phyloP scores from a whole-genome alignment of 768 basidiomycete genomes.

The Pulveroboletus sp. region DNA sequence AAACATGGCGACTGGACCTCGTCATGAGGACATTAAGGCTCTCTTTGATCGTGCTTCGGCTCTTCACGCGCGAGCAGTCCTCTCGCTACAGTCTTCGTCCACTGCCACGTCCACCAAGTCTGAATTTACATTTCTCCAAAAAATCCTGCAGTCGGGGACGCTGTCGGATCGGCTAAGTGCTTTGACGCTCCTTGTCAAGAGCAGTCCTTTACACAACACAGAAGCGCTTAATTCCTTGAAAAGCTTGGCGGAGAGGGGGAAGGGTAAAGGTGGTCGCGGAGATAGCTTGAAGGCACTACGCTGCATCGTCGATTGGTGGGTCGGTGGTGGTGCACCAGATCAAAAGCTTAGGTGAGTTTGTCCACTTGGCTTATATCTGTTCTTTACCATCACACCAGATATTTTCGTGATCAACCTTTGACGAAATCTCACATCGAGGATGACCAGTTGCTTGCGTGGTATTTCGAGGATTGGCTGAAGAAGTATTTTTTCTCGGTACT shows the following conservation, averaged over 20 bases:
- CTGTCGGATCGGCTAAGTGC: constrained; percentile 90
- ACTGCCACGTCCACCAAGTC: constrained; percentile 45
- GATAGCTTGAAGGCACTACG: constrained; percentile 87
- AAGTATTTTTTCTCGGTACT: constrained; percentile 92
- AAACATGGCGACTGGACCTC: not conserved
- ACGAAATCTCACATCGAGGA: constrained; percentile 61
- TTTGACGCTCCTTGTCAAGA: constrained; percentile 82
- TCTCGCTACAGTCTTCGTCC: constrained; percentile 49
- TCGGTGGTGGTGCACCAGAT: constrained; percentile 84
- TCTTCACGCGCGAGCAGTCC: constrained; percentile 42
- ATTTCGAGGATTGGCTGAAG: constrained; percentile 97
- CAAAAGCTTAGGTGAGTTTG: constrained; percentile 75
- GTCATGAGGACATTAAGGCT: not conserved
- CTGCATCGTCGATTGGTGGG: constrained; percentile 97
- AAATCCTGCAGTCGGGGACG: constrained; percentile 84
- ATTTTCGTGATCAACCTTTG: constrained; percentile 86
- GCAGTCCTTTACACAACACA: constrained; percentile 80
- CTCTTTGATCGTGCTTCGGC: constrained; percentile 43
- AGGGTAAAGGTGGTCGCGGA: constrained; percentile 85
- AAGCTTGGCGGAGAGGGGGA: constrained; percentile 69
- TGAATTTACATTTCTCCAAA: constrained; percentile 76
- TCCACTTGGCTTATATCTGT: not conserved
- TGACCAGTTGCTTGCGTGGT: constrained; percentile 72
- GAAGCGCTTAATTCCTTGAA: constrained; percentile 74
- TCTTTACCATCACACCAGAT: constrained; percentile 43